A percentile compares a stretch with the other conserved stretches of the same genome.
Evolutionary conservation across 2,329 filamentous ascomycete species (phyloP).

Genomic region (Fusarium haematococcum): DNA sequence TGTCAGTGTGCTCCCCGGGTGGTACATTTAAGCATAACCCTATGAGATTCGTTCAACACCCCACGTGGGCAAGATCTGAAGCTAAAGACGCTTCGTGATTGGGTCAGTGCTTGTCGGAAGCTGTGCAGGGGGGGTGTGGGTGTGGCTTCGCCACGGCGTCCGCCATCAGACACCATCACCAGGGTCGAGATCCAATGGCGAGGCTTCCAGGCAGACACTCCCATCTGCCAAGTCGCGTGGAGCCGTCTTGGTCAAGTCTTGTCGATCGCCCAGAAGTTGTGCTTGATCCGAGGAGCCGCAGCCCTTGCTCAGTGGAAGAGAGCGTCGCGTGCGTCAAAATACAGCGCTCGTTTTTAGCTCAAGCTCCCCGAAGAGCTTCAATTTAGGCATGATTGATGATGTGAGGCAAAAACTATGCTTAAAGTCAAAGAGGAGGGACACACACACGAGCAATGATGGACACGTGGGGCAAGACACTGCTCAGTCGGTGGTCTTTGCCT

Average conservation of each 20-base stretch:
- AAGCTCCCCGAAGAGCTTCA: background rate
- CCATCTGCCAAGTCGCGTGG: constrained; percentile 19
- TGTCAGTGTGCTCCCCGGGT: background rate
- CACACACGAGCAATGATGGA: background rate
- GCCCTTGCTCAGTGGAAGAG: background rate
- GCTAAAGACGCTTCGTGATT: background rate
- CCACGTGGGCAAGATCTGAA: constrained; percentile 29
- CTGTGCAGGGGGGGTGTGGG: background rate
- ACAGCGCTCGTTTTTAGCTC: background rate
- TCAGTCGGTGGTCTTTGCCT: background rate
- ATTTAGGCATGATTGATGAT: background rate
- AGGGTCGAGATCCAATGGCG: background rate
- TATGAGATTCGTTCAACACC: constrained; percentile 19
- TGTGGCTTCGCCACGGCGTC: constrained; percentile 16
- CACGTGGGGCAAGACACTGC: background rate
- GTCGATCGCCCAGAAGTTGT: constrained; percentile 14
- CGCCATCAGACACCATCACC: background rate
- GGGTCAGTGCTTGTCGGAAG: background rate
- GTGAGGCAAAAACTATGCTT: constrained; percentile 10
- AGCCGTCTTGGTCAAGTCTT: constrained; percentile 15
- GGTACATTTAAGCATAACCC: constrained; percentile 35
- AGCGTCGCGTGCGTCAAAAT: background rate
- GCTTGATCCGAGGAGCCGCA: constrained; percentile 3
- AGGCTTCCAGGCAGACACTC: background rate
- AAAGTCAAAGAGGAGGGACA: background rate